Percentiles rank a stretch among this genome's conserved stretches.
Conservation (phyloP, 495 filamentous ascomycete genomes). For the Talaromyces thailandensis region DNA sequence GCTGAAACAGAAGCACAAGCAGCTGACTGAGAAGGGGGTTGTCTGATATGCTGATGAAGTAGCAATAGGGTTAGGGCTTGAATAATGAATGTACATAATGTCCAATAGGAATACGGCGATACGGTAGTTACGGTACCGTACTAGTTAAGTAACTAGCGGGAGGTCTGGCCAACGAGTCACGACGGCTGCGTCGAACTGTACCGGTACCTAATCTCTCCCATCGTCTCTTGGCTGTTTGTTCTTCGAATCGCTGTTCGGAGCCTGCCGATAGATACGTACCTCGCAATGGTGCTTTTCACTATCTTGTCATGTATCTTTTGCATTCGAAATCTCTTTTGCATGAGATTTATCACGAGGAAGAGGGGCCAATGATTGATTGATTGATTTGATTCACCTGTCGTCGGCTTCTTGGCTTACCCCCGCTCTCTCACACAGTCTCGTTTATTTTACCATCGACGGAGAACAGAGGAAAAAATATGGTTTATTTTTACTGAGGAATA, state of each 20-base stretch:
- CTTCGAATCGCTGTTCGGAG: not conserved
- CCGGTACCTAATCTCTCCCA: not conserved
- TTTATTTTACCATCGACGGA: not conserved
- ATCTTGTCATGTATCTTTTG: not conserved
- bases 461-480: not conserved
- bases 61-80: not conserved
- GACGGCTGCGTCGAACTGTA: not conserved
- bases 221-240: not conserved
- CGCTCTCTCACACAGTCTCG: not conserved
- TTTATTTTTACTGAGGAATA: not conserved
- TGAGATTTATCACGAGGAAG: not conserved
- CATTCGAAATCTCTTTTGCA: constrained; percentile 1
- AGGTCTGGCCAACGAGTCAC: not conserved
- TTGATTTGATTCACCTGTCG: not conserved
- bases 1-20: not conserved
- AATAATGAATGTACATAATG: not conserved
- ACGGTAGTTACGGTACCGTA: too few relatives aligned
- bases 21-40: not conserved
- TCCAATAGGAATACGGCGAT: not conserved
- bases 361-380: not conserved
- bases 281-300: not conserved
- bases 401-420: not conserved
- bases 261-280: not conserved
- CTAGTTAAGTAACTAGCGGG: too few relatives aligned
- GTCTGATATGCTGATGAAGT: not conserved